Percentiles rank a stretch among this genome's conserved stretches.
Evolutionary conservation across 768 basidiomycete species (phyloP).

Genomic region (Naganishia kalamii): DNA sequence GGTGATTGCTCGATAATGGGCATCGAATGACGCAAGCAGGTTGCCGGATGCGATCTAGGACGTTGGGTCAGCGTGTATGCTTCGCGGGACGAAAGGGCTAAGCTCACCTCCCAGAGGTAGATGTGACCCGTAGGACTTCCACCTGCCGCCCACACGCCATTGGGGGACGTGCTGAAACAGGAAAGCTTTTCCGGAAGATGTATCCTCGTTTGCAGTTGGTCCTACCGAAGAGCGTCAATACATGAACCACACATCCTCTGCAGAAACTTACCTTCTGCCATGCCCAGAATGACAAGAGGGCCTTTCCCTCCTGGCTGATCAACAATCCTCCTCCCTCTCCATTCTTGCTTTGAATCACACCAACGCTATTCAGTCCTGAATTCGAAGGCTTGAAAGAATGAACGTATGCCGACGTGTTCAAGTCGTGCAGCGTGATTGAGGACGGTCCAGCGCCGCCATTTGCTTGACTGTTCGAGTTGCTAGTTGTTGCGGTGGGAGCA

Average conservation of each 20-base stretch:
- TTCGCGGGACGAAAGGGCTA: background rate
- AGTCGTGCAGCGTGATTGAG: constrained; percentile 68
- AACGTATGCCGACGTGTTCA: constrained; percentile 50
- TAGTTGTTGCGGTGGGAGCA: constrained; percentile 4
- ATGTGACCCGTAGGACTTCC: constrained; percentile 83
- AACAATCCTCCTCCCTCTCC: constrained; percentile 69
- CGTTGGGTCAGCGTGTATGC: background rate
- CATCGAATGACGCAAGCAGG: constrained; percentile 83
- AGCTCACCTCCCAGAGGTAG: constrained; percentile 89
- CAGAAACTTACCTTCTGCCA: constrained; percentile 77
- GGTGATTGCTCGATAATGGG: constrained; percentile 85
- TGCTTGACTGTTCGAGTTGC: constrained; percentile 36
- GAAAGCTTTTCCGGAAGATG: constrained; percentile 84
- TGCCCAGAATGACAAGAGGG: constrained; percentile 78
- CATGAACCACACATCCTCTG: too few relatives aligned
- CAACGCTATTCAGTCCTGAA: constrained; percentile 60
- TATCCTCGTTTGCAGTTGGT: constrained; percentile 78
- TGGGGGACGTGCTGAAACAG: constrained; percentile 67
- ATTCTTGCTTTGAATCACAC: constrained; percentile 60
- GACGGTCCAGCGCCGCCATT: constrained; percentile 51
- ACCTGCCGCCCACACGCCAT: constrained; percentile 73
- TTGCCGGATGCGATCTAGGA: constrained; percentile 83
- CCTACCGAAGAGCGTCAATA: constrained; percentile 55
- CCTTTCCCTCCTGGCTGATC: constrained; percentile 79
- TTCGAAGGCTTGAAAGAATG: constrained; percentile 80